phyloP scores from a whole-genome alignment of 2,329 filamentous ascomycete species.

The Tolypocladium amazonense region DNA sequence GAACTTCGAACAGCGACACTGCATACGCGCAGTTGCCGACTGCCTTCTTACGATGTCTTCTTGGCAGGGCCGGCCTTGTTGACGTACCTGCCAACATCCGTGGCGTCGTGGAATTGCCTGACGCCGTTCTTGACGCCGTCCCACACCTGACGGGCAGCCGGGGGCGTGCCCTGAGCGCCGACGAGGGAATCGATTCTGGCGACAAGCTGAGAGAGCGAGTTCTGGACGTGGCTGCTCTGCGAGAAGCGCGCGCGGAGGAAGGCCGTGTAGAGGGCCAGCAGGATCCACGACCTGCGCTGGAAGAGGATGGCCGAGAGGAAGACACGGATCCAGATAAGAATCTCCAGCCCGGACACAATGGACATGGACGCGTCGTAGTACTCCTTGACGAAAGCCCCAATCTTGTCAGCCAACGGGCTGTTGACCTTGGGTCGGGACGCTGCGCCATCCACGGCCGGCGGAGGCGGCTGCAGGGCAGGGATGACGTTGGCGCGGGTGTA shows the following conservation, averaged over 20 bases:
- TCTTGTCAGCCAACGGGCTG: constrained; percentile 64
- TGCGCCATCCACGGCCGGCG: constrained; percentile 42
- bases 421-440: constrained; percentile 40
- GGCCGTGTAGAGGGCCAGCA: constrained; percentile 74
- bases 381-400: constrained; percentile 90
- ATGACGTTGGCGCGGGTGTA: constrained; percentile 92
- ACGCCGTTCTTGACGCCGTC: constrained; percentile 62
- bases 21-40: neutral
- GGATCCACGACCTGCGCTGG: constrained; percentile 82
- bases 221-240: constrained; percentile 90
- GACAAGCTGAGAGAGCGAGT: constrained; percentile 60
- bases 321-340: constrained; percentile 76
- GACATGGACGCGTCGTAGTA: constrained; percentile 98
- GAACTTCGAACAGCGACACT: neutral
- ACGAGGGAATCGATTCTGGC: constrained; percentile 71
- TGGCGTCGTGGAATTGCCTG: constrained; percentile 66
- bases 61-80: constrained; percentile 42
- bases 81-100: constrained; percentile 67
- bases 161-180: constrained; percentile 78
- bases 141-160: constrained; percentile 70
- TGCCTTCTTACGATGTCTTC: constrained; percentile 27
- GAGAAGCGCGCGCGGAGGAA: constrained; percentile 86
- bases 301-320: constrained; percentile 75
- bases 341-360: constrained; percentile 80
- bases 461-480: constrained; percentile 67